These are phyloP conservation scores for Crithidia mellificae DNA, from an alignment of 208 protist species.

Conservation along the genomic window DNA sequence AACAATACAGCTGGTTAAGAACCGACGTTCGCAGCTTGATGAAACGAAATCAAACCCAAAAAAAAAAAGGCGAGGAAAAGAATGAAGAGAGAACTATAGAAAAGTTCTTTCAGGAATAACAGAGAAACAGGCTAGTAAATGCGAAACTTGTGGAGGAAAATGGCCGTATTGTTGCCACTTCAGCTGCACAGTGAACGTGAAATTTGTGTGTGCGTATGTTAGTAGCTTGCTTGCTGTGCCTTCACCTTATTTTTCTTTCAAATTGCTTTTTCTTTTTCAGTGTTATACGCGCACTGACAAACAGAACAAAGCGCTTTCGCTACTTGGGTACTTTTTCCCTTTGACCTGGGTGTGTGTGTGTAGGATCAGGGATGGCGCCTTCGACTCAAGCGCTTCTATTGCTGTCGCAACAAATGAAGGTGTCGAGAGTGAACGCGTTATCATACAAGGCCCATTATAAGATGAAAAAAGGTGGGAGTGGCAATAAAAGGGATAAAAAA, in stretches of 20 bases:
- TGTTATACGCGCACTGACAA: not conserved
- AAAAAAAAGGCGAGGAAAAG: not conserved
- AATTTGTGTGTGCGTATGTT: not conserved
- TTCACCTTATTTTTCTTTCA: not conserved
- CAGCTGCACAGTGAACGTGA: too few species aligned
- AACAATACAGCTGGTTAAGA: not conserved
- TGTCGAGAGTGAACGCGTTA: too few species aligned
- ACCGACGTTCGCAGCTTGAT: not conserved
- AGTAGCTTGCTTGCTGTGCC: not conserved
- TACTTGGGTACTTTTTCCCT: too few species aligned
- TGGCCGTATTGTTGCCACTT: too few species aligned
- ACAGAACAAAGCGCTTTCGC: too few species aligned
- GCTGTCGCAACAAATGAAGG: too few species aligned
- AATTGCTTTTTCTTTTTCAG: not conserved
- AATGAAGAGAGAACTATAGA: not conserved
- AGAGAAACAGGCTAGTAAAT: too few species aligned
- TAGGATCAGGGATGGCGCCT: too few species aligned
- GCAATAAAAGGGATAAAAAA: too few species aligned
- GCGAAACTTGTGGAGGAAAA: too few species aligned
- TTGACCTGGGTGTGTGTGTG: not conserved
- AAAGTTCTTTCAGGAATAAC: too few species aligned
- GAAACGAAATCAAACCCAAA: not conserved
- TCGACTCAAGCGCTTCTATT: too few species aligned
- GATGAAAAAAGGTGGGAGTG: not conserved
- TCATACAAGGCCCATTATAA: not conserved